Conservation (phyloP, 2,329 filamentous ascomycete species). For the Paraphaeosphaeria minitans region DNA sequence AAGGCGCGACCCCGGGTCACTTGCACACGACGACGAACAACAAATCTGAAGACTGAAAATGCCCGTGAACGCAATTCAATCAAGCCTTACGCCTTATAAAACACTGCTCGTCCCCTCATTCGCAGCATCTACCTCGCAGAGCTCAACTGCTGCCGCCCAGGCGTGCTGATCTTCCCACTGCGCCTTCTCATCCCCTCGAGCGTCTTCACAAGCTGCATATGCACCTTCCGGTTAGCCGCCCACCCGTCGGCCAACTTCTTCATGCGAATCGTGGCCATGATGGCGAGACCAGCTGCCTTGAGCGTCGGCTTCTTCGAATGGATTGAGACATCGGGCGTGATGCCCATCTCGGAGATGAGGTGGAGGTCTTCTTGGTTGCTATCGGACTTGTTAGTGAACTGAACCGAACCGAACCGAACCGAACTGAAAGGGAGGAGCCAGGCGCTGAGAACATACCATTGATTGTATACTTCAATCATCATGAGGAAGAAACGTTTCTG, state of each 20-base stretch:
- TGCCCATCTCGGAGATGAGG: slow-evolving; percentile 82
- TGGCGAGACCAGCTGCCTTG: slow-evolving; percentile 54
- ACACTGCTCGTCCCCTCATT: not conserved
- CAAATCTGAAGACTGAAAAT: too few relatives aligned
- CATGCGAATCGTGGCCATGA: slow-evolving; percentile 60
- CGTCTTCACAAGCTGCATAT: slow-evolving; percentile 53
- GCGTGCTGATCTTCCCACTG: slow-evolving; percentile 18
- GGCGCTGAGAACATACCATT: slow-evolving; percentile 88
- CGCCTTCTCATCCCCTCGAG: slow-evolving; percentile 51
- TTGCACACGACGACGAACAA: too few relatives aligned
- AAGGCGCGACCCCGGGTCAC: too few relatives aligned
- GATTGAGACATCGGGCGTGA: slow-evolving; percentile 58
- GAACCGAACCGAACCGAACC: too few relatives aligned
- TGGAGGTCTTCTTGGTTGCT: slow-evolving; percentile 93
- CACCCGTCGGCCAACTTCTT: slow-evolving; percentile 55
- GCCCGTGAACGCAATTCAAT: not conserved
- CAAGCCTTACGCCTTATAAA: too few relatives aligned
- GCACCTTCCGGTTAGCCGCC: slow-evolving; percentile 57
- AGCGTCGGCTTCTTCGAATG: slow-evolving; percentile 54
- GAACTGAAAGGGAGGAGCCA: too few relatives aligned
- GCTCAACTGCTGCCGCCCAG: slow-evolving; percentile 17
- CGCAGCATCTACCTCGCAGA: slow-evolving; percentile 19
- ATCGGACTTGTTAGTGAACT: slow-evolving; percentile 31
- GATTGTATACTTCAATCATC: slow-evolving; percentile 81
- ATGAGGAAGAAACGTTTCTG: slow-evolving; percentile 84